Evolutionary conservation across 805 yeast species (phyloP), one percentile per base, ranked within the genome.

Genomic region (Candida maesae): DNA sequence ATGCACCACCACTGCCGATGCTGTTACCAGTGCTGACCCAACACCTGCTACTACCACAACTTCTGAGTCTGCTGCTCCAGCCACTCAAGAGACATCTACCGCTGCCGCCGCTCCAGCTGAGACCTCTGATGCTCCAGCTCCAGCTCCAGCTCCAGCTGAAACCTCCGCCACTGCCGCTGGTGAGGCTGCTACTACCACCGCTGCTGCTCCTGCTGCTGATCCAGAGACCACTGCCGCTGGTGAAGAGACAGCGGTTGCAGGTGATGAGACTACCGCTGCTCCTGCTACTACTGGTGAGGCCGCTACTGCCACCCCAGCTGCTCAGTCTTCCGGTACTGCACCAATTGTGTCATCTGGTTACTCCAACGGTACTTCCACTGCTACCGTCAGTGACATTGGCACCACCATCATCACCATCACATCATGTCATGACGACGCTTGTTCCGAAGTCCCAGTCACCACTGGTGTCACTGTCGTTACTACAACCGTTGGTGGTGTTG

Each of bases 131-230:
- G 33, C 45, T 34, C n/a, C n/a, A n/a, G n/a, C n/a, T n/a, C n/a
- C n/a, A n/a, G n/a, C n/a, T n/a, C n/a, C n/a, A n/a, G n/a, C n/a
- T n/a, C n/a, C n/a, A n/a, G 24, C 63, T 13, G 19, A 45, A 25
- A 17, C 32, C 14, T 40, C 32, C 19, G 41, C 40, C 29, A 34
- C 58, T 14, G 35, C 56, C 15, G 15, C 52, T 21, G 29, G 52
- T 17, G 36, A 42, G 25, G 11, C 53, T 16, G 29, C 52, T 23
- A 33, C 49, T 25, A 21, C 54, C 29, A 26, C 49, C 31, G n/a
- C 53, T 13, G 36, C 61, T 15, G 33, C 66, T 29, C 55, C 65
- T 20, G 58, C 61, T 6, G 53, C 56, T 41, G 35, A 36, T 9
- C 61, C 58, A 17, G 30, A 42, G 15, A 10, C 24, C 24, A 21